phyloP scores from a whole-genome alignment of 1,139 yeast species.

The Eremothecium coryli region DNA sequence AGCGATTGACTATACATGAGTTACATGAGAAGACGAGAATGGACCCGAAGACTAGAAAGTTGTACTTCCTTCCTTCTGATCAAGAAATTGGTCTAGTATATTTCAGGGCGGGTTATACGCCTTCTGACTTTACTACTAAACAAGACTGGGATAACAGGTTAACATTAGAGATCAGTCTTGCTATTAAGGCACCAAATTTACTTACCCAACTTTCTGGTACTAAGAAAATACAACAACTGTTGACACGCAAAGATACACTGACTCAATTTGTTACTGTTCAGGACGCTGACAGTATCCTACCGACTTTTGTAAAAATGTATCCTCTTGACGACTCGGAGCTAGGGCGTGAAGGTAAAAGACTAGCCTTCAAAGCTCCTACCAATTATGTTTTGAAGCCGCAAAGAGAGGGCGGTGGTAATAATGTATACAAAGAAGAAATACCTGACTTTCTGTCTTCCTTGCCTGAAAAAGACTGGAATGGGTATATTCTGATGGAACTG shows the following conservation, averaged over 20 bases:
- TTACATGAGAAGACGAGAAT: slow-evolving; percentile 38
- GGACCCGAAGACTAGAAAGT: slow-evolving; percentile 36
- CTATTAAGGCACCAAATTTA: slow-evolving; percentile 86
- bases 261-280: slow-evolving; percentile 36
- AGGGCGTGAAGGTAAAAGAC: slow-evolving; percentile 54
- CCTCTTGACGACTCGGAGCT: slow-evolving; percentile 67
- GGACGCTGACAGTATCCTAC: slow-evolving; percentile 32
- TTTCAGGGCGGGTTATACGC: slow-evolving; percentile 82
- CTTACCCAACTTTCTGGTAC: slow-evolving; percentile 87
- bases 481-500: slow-evolving; percentile 87
- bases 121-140: slow-evolving; percentile 55
- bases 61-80: slow-evolving; percentile 44
- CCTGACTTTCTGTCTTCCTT: slow-evolving; percentile 57
- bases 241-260: slow-evolving; percentile 49
- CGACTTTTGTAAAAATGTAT: slow-evolving; percentile 76
- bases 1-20: slow-evolving; percentile 60
- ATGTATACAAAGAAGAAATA: slow-evolving; percentile 75
- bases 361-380: slow-evolving; percentile 61
- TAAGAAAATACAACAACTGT: slow-evolving; percentile 82
- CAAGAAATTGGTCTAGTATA: slow-evolving; percentile 82
- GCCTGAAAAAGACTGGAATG: slow-evolving; percentile 74
- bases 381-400: slow-evolving; percentile 87
- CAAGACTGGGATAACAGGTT: slow-evolving; percentile 71
- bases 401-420: slow-evolving; percentile 94
- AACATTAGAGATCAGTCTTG: slow-evolving; percentile 59